phyloP scores from a whole-genome alignment of 176 grass and related monocot species.

The Musa troglodytarum region DNA sequence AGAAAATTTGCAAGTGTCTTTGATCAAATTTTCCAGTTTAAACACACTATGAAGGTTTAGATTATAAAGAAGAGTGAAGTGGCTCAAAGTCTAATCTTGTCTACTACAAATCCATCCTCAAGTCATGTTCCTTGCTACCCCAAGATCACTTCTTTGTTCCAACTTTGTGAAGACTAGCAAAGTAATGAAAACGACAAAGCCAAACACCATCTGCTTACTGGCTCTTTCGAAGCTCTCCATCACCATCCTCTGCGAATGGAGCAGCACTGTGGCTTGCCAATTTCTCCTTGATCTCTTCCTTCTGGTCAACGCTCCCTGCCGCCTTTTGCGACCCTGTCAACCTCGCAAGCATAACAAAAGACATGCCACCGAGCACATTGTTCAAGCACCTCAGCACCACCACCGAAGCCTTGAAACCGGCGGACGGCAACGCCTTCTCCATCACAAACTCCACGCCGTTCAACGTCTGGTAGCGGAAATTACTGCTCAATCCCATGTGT shows the following conservation, averaged over 20 bases:
- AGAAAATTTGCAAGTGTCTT: too few relatives aligned
- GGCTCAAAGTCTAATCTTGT: background rate
- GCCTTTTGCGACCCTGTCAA: slow-evolving; percentile 3
- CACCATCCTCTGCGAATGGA: background rate
- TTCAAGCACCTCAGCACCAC: slow-evolving; percentile 8
- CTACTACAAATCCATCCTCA: background rate
- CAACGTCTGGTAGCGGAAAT: slow-evolving; percentile 8
- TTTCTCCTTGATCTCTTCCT: slow-evolving; percentile 4
- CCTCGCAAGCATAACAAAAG: slow-evolving; percentile 6
- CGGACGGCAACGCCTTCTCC: slow-evolving; percentile 7
- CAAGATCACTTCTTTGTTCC: background rate
- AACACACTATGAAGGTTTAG: background rate
- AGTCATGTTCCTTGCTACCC: background rate
- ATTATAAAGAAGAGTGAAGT: background rate
- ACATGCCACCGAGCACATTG: slow-evolving; percentile 2
- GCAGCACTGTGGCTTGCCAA: background rate
- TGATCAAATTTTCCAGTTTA: background rate
- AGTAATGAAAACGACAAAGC: background rate
- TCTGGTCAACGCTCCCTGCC: background rate
- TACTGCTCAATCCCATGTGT: slow-evolving; percentile 12
- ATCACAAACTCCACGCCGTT: slow-evolving; percentile 2
- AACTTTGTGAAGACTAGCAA: background rate
- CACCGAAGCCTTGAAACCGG: slow-evolving; percentile 3
- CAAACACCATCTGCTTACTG: background rate
- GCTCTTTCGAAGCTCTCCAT: background rate